Percentiles rank a stretch among this genome's conserved stretches.
Conservation (phyloP, 2,329 filamentous ascomycete genomes). For the Tricladium varicosporioides region DNA sequence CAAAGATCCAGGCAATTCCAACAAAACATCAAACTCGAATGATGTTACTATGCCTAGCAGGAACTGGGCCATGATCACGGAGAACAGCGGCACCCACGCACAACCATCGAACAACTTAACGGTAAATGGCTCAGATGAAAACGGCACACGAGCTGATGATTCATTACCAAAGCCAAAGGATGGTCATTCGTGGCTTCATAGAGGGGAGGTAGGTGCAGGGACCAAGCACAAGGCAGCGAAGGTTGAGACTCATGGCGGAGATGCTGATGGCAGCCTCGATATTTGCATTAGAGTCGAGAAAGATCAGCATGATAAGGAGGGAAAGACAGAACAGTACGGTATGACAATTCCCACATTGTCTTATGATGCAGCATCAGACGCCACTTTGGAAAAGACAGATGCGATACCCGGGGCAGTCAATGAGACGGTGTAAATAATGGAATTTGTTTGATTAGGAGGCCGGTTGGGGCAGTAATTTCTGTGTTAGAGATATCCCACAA, state of each 20-base stretch:
- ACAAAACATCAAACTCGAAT: constrained; percentile 73
- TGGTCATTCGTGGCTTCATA: constrained; percentile 69
- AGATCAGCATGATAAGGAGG: constrained; percentile 76
- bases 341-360: constrained; percentile 67
- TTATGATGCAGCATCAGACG: constrained; percentile 23
- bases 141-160: constrained; percentile 9
- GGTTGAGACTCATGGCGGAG: constrained; percentile 50
- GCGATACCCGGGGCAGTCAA: constrained; percentile 1
- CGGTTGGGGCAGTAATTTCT: no score
- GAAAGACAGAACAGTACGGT: constrained; percentile 79
- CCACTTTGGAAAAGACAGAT: constrained; percentile 20
- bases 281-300: constrained; percentile 86
- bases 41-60: constrained; percentile 87
- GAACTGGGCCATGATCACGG: constrained; percentile 88
- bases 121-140: constrained; percentile 6
- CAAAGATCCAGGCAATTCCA: constrained; percentile 76
- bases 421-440: not conserved
- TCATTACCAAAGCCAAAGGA: constrained; percentile 50
- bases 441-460: not conserved
- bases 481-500: not conserved
- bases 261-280: constrained; percentile 65
- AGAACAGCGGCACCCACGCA: constrained; percentile 55
- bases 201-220: constrained; percentile 75
- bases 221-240: constrained; percentile 72
- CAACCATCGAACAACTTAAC: constrained; percentile 39